These are phyloP conservation scores for Musa troglodytarum DNA, from an alignment of 176 grass and related monocot genomes.

Conservation along the genomic window DNA sequence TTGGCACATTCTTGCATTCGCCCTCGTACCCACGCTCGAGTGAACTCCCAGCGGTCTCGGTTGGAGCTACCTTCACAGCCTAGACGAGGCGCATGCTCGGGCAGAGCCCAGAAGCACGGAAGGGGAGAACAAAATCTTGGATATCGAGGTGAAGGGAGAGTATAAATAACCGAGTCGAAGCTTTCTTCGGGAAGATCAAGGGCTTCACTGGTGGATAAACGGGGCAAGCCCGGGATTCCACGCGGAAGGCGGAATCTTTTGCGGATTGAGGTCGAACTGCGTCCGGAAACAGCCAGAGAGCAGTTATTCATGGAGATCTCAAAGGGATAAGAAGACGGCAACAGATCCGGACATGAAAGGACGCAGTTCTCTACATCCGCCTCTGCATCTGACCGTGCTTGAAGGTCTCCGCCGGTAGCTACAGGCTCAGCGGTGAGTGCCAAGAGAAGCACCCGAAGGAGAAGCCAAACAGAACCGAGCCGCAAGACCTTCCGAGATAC, in stretches of 20 bases:
- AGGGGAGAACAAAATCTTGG: background rate
- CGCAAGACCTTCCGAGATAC: too few relatives aligned
- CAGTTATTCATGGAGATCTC: too few relatives aligned
- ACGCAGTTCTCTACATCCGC: too few relatives aligned
- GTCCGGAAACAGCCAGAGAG: too few relatives aligned
- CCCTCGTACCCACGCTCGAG: background rate
- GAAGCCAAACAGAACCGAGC: too few relatives aligned
- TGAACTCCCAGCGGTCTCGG: background rate
- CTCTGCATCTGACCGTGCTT: too few relatives aligned
- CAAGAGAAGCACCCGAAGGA: too few relatives aligned
- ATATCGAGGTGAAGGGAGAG: background rate
- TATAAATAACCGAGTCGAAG: background rate
- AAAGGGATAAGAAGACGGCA: too few relatives aligned
- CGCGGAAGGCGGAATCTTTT: background rate
- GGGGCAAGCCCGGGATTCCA: background rate
- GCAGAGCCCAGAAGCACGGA: background rate
- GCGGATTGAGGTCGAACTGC: background rate
- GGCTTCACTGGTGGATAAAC: background rate
- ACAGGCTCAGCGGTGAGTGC: too few relatives aligned
- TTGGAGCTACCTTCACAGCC: background rate
- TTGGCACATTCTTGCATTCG: slow-evolving; percentile 5
- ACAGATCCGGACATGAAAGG: too few relatives aligned
- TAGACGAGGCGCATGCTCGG: background rate
- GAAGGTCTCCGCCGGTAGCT: too few relatives aligned
- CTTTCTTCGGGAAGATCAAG: slow-evolving; percentile 2